phyloP scores from a whole-genome alignment of 306 rosid genomes.

The Acacia acuminata region DNA sequence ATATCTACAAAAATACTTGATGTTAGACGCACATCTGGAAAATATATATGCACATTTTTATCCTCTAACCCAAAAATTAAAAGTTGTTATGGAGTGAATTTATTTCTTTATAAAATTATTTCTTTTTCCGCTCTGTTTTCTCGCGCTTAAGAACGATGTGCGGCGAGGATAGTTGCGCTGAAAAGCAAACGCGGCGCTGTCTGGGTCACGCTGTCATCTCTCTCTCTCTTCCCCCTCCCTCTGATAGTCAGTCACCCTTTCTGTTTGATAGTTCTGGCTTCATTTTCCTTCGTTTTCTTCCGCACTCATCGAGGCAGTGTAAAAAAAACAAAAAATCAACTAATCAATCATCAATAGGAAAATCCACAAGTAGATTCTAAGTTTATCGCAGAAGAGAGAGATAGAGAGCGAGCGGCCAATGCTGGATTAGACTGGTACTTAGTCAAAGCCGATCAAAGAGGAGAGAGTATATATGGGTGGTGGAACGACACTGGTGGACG shows the following conservation, averaged over 20 bases:
- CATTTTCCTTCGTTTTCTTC: background rate
- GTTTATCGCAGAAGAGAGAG: background rate
- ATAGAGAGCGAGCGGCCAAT: background rate
- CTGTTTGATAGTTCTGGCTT: background rate
- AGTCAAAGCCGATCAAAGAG: constrained; percentile 37
- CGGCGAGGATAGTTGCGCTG: background rate
- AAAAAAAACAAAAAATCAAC: background rate
- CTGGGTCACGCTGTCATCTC: background rate
- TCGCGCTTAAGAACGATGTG: background rate
- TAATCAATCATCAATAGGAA: background rate
- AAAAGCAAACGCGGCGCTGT: background rate
- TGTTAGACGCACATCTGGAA: too few relatives aligned
- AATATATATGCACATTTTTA: too few relatives aligned
- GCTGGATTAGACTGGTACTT: constrained; percentile 14
- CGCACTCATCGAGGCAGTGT: background rate
- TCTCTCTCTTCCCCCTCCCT: background rate
- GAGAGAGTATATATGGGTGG: constrained; percentile 46
- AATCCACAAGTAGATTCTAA: background rate
- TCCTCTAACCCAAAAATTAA: too few relatives aligned
- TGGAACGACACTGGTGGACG: constrained; percentile 48
- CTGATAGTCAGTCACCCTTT: background rate
- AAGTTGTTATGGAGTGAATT: too few relatives aligned
- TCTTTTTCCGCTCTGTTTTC: background rate
- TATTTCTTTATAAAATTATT: too few relatives aligned
- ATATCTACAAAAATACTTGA: too few relatives aligned